phyloP scores from a whole-genome alignment of 129 eudicot genomes.

The Artemisia annua region DNA sequence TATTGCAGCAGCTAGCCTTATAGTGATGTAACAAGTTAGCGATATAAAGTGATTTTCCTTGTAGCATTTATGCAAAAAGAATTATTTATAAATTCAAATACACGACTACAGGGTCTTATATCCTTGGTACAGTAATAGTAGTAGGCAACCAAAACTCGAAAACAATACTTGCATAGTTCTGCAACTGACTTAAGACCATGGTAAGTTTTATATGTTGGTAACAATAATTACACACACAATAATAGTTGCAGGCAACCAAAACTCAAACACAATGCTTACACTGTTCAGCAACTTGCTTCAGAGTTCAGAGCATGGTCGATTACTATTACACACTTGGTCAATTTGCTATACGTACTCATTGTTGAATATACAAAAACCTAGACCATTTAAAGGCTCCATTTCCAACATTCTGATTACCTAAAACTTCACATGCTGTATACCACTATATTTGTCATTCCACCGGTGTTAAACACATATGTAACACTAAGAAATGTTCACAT shows the following conservation, averaged over 20 bases:
- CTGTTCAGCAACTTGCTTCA: too few species aligned
- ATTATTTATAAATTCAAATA: not conserved
- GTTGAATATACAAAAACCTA: conserved; percentile 6
- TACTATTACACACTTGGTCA: too few species aligned
- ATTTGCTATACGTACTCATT: not conserved
- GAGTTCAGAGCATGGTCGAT: too few species aligned
- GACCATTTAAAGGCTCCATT: conserved; percentile 9
- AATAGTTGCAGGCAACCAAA: too few species aligned
- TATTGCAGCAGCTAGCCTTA: not conserved
- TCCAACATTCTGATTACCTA: not conserved
- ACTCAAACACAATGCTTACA: too few species aligned
- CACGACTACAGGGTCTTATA: not conserved
- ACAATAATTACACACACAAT: too few species aligned
- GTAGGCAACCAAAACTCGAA: conserved; percentile 4
- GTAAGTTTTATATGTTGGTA: too few species aligned
- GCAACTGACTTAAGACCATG: not conserved
- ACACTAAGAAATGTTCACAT: not conserved
- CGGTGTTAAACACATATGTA: not conserved
- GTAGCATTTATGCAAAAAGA: too few species aligned
- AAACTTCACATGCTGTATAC: not conserved
- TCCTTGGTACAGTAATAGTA: not conserved
- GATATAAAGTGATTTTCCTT: not conserved
- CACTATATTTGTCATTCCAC: not conserved
- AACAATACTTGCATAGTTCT: not conserved
- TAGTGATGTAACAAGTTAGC: conserved; percentile 1